Evolutionary conservation across 352 stramenopile species (phyloP), one percentile per base, ranked within the genome.

Genomic region (Globisporangium paroecandrum): DNA sequence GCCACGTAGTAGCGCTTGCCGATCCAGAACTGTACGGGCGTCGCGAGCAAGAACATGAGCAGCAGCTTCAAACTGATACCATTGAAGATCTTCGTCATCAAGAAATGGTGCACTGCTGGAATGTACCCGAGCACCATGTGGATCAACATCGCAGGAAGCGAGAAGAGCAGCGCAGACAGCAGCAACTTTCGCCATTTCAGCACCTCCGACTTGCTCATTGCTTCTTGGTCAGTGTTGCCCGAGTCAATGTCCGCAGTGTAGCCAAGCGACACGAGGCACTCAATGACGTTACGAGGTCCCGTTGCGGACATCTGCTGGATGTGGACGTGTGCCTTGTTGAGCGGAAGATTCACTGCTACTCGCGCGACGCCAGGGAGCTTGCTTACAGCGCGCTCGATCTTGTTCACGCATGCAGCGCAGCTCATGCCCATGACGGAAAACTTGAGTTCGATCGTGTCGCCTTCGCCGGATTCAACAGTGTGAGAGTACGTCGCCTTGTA

Each of bases 111-210:
- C 15, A 85, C 74, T 1, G 78, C 62, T 20, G 85, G 83, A 58
- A 95, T 93, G 68, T 93, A 90, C 51, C 86, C 81, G 13, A 96
- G 70, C 47, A 97, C 83, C 88, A 96, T 95, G 81, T 95, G 85
- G 47, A 97, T 91, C 18, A 96, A 66, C 74, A 87, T 93, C 20
- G 85, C 85, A 2, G 89, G 89, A 27, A 94, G 67, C n/a, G 89
- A 89, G 69, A 97, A 97, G 18, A 95, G 51, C 70, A 96, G 78
- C 60, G 85, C 83, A 10, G 77, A 90, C 24, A 87, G 76, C 54
- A 97, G 69, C 53, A 95, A 69, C 24, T 78, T 71, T 53, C 79
- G 77, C 88, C 89, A 97, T 68, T 94, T 89, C 15, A 84, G 55
- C 54, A 89, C 85, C 68, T 96, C 85, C 34, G 75, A 88, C 62